These are phyloP conservation scores for Penstemon eatonii DNA, from an alignment of 257 asterid species.

Conservation along the genomic window DNA sequence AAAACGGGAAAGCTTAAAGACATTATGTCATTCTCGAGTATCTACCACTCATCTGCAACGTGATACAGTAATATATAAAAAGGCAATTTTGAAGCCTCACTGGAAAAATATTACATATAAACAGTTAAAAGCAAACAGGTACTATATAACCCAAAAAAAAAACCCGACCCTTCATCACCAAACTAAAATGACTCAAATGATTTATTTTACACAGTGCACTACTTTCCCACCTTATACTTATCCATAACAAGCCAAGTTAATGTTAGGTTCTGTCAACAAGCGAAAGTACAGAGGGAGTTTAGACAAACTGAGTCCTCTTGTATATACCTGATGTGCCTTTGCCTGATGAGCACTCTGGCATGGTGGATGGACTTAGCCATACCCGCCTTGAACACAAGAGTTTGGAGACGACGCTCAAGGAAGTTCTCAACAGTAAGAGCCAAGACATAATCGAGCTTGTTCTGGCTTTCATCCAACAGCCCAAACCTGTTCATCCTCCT, in stretches of 20 bases:
- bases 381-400: slow-evolving; percentile 60
- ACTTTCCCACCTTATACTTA: neutral
- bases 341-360: slow-evolving; percentile 69
- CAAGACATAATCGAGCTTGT: slow-evolving; percentile 70
- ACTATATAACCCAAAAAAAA: too few species aligned
- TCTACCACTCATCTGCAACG: too few species aligned
- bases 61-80: too few species aligned
- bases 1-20: too few species aligned
- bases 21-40: too few species aligned
- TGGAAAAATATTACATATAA: too few species aligned
- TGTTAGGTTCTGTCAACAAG: neutral
- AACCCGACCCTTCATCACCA: too few species aligned
- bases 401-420: slow-evolving; percentile 68
- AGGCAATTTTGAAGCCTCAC: too few species aligned
- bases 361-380: slow-evolving; percentile 34
- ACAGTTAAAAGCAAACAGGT: too few species aligned
- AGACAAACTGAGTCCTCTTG: neutral
- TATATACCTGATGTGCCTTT: slow-evolving; percentile 61
- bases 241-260: neutral
- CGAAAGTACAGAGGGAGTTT: neutral
- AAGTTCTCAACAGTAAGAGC: slow-evolving; percentile 68
- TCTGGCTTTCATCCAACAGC: slow-evolving; percentile 60
- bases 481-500: slow-evolving; percentile 67
- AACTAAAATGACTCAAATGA: too few species aligned
- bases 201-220: too few species aligned